These are phyloP conservation scores for Novymonas esmeraldas DNA, from an alignment of 208 protist species.

Conservation along the genomic window DNA sequence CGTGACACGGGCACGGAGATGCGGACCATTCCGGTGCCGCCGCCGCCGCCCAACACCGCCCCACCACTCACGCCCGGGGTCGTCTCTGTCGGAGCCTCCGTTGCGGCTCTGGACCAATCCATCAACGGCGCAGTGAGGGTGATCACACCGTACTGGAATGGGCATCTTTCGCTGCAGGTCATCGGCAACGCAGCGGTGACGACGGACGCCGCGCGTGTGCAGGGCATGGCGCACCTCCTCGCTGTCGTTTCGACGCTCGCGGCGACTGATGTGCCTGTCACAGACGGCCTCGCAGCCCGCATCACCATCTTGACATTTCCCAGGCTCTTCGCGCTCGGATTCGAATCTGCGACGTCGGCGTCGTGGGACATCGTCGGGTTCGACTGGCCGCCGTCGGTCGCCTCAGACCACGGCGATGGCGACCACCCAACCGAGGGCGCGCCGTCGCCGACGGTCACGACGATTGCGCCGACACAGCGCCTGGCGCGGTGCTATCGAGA, in stretches of 20 bases:
- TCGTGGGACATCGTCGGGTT: not conserved
- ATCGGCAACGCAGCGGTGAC: not conserved
- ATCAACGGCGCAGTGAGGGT: not conserved
- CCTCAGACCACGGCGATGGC: not conserved
- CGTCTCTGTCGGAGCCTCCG: not conserved
- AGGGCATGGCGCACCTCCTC: not conserved
- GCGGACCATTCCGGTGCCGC: not conserved
- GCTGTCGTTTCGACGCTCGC: not conserved
- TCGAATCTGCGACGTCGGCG: not conserved
- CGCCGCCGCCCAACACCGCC: no score
- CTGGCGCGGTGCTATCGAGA: conserved; percentile 8
- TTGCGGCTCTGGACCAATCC: no score
- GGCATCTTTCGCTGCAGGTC: not conserved
- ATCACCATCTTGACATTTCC: no score
- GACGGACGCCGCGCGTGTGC: not conserved
- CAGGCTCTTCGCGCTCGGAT: no score
- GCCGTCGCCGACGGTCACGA: not conserved
- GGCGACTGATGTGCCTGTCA: no score
- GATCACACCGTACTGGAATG: not conserved
- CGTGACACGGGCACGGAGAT: not conserved
- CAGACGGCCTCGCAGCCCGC: no score
- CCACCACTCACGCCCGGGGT: not conserved
- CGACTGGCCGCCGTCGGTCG: not conserved
- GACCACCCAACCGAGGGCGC: no score
- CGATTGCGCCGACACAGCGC: not conserved